A percentile compares a stretch with the other conserved stretches of the same genome.
Conservation (phyloP, 257 asterid genomes). For the Mentha longifolia region DNA sequence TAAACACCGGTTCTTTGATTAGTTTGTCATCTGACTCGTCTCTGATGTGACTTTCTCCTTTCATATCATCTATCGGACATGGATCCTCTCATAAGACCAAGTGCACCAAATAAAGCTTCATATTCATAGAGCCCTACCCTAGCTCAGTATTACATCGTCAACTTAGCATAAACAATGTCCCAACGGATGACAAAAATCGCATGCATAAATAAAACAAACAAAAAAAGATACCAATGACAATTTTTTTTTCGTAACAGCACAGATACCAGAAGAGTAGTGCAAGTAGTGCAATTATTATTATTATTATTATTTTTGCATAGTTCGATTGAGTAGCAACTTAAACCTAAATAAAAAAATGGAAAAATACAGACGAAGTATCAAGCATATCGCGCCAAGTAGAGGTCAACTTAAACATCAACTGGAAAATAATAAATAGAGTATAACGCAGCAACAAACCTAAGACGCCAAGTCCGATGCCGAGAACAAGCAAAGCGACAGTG, state of each 20-base stretch:
- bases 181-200: not conserved
- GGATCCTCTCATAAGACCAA: not conserved
- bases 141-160: too few relatives aligned
- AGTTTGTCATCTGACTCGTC: not conserved
- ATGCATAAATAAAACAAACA: too few relatives aligned
- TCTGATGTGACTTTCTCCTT: not conserved
- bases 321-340: too few relatives aligned
- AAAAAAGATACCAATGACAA: not conserved
- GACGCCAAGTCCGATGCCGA: slow-evolving; percentile 87
- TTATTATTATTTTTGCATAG: too few relatives aligned
- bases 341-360: too few relatives aligned
- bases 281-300: too few relatives aligned
- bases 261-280: not conserved
- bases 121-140: too few relatives aligned
- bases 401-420: not conserved
- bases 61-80: not conserved
- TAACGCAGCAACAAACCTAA: slow-evolving; percentile 51
- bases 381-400: slow-evolving; percentile 69
- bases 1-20: not conserved
- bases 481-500: slow-evolving; percentile 81
- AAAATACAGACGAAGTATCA: not conserved
- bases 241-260: slow-evolving; percentile 11
- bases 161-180: too few relatives aligned
- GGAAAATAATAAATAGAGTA: not conserved
- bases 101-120: not conserved